Percentiles rank a stretch among this genome's conserved stretches.
Conservation (phyloP, 805 yeast genomes). For the Yamadazyma sp. region DNA sequence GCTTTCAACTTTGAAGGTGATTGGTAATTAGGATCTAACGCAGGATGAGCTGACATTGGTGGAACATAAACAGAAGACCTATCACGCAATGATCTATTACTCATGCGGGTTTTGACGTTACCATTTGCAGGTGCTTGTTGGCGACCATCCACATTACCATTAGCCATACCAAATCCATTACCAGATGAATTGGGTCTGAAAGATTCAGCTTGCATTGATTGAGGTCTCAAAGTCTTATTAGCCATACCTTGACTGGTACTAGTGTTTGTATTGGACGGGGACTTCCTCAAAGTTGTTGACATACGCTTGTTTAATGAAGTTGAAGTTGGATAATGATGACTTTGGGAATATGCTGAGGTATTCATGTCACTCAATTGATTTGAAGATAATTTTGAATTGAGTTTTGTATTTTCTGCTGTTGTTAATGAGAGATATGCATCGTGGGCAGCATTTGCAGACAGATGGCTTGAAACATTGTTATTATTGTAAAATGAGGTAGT, state of each 20-base stretch:
- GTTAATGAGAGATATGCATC: slow-evolving; percentile 65
- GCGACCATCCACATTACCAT: not conserved
- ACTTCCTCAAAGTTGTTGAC: slow-evolving; percentile 28
- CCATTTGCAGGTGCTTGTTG: slow-evolving; percentile 5
- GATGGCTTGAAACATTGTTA: slow-evolving; percentile 3
- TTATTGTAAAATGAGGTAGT: slow-evolving; percentile 21
- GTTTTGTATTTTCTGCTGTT: slow-evolving; percentile 76
- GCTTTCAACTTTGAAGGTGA: slow-evolving; percentile 43
- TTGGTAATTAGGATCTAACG: slow-evolving; percentile 32
- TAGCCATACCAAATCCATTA: slow-evolving; percentile 1
- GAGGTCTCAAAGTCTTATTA: slow-evolving; percentile 33
- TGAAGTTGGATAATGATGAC: slow-evolving; percentile 13
- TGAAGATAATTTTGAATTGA: slow-evolving; percentile 59
- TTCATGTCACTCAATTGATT: slow-evolving; percentile 29
- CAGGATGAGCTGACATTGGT: slow-evolving; percentile 40
- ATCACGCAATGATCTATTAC: slow-evolving; percentile 25
- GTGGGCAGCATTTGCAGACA: slow-evolving; percentile 44
- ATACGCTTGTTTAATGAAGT: slow-evolving; percentile 15
- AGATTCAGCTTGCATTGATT: slow-evolving; percentile 17
- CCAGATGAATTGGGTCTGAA: not conserved
- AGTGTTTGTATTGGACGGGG: slow-evolving; percentile 11
- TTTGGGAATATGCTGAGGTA: slow-evolving; percentile 11
- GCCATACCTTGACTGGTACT: slow-evolving; percentile 1
- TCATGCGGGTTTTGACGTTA: slow-evolving; percentile 20
- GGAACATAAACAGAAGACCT: slow-evolving; percentile 26